Evolutionary conservation across 2,329 filamentous ascomycete species (phyloP), one percentile per base, ranked within the genome.

Genomic region (Aureobasidium sp.): DNA sequence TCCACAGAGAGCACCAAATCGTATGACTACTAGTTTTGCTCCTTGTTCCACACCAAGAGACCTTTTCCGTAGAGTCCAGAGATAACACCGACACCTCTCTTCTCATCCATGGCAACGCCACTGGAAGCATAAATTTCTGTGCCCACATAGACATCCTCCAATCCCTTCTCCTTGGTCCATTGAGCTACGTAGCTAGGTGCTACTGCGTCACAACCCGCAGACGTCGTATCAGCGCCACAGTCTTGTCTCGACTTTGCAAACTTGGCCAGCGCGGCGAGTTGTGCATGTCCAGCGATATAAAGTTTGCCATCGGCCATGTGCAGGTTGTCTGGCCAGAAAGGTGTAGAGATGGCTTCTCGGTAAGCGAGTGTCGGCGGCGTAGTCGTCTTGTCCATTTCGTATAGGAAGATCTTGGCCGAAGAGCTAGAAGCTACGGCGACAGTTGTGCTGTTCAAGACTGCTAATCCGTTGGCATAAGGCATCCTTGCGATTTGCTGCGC

Each of bases 381-480:
- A 29, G 5, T 27, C 47, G 55, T 1, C 39, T 62, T 36, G 41
- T 42, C 52, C 36, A 72, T 64, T 4, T 58, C 47, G 68, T 74
- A 79, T 7, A 79, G 64, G 20, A 71, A 70, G 0, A 78, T 64
- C 1, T 70, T 70, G 0, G 71, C 64, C 9, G 67, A 71, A 1
- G 70, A 71, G 10, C 55, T 58, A 34, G 75, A 76, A 1, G 74
- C 72, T 0, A 78, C 76, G 0, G 74, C 77, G 1, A 79, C 32
- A 0, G 70, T 71, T 2, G 69, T 73, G 2, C 58, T 37, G 47
- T 78, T 76, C 3, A 47, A 7, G 1, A 79, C 63, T 0, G 67
- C 68, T 12, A 79, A 68, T 1, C 77, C 77, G 53, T 79, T 79
- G 0, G 76, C 73, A 52, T 78, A 78, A 0, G 74, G 69, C 1